Conservation (phyloP, 176 grass and related monocot genomes). For the Oryza meyeriana region DNA sequence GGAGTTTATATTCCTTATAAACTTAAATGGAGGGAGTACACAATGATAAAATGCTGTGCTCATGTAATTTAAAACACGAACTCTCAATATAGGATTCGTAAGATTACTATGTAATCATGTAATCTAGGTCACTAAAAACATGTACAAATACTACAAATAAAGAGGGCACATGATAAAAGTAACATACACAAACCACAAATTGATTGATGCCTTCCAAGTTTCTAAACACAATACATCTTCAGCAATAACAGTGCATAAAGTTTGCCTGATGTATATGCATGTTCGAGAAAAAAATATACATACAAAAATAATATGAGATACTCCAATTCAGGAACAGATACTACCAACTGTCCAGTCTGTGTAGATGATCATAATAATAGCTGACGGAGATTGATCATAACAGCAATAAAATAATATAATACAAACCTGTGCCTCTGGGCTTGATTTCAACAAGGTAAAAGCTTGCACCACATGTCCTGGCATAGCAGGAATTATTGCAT, state of each 20-base stretch:
- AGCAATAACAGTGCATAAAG: background rate
- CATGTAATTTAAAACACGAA: background rate
- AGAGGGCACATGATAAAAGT: background rate
- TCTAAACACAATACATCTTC: constrained; percentile 8
- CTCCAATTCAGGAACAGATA: background rate
- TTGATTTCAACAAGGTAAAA: constrained; percentile 77
- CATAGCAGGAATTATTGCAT: constrained; percentile 57
- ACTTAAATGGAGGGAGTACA: no score
- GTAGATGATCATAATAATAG: background rate
- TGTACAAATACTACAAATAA: background rate
- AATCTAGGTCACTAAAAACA: background rate
- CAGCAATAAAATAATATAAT: background rate
- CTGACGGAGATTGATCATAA: background rate
- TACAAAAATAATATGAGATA: background rate
- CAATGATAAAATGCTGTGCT: background rate
- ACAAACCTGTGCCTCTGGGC: constrained; percentile 66
- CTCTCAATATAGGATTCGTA: background rate
- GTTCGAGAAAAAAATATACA: background rate
- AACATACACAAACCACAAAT: background rate
- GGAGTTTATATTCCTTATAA: no score
- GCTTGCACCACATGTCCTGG: constrained; percentile 63
- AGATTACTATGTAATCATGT: background rate
- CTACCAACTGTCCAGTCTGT: background rate
- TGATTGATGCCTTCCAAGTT: background rate
- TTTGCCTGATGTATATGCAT: background rate